phyloP scores from a whole-genome alignment of 2,329 filamentous ascomycete species.

The Apiospora rasikravindrae region DNA sequence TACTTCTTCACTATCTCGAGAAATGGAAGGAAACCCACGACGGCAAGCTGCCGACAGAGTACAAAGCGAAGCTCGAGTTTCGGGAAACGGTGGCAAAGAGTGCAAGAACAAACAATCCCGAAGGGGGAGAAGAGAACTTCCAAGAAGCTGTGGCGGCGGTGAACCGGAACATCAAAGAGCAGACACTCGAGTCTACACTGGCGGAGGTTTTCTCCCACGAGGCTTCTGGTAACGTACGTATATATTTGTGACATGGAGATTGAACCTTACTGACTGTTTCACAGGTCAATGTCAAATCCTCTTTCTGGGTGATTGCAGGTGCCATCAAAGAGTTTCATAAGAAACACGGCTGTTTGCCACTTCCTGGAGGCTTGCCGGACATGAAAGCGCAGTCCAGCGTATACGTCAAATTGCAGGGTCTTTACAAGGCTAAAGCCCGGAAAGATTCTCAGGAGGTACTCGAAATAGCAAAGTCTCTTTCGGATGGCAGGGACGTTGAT shows the following conservation, averaged over 20 bases:
- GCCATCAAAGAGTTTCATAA: constrained; percentile 80
- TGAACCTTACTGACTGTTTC: constrained; percentile 10
- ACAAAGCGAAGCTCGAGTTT: constrained; percentile 87
- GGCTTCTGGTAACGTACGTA: constrained; percentile 57
- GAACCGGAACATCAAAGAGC: constrained; percentile 79
- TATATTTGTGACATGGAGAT: constrained; percentile 26
- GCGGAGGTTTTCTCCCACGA: constrained; percentile 79
- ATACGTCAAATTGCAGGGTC: constrained; percentile 88
- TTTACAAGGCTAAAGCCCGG: constrained; percentile 90
- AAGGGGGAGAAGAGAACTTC: constrained; percentile 95
- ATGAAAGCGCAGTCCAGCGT: constrained; percentile 95
- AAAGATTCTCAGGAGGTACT: constrained; percentile 79
- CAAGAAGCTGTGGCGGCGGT: constrained; percentile 90
- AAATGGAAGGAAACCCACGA: constrained; percentile 77
- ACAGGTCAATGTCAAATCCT: constrained; percentile 54
- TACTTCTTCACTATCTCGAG: constrained; percentile 82
- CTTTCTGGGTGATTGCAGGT: constrained; percentile 88
- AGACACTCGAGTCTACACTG: constrained; percentile 71
- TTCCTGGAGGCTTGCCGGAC: constrained; percentile 88
- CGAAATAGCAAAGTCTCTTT: constrained; percentile 59
- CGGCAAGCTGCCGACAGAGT: constrained; percentile 72
- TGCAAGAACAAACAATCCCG: constrained; percentile 73
- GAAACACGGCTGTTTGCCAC: constrained; percentile 74
- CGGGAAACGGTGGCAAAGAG: constrained; percentile 70
- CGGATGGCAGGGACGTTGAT: constrained; percentile 61